Evolutionary conservation across 805 yeast species (phyloP).

Genomic region (Myxozyma sirexii): DNA sequence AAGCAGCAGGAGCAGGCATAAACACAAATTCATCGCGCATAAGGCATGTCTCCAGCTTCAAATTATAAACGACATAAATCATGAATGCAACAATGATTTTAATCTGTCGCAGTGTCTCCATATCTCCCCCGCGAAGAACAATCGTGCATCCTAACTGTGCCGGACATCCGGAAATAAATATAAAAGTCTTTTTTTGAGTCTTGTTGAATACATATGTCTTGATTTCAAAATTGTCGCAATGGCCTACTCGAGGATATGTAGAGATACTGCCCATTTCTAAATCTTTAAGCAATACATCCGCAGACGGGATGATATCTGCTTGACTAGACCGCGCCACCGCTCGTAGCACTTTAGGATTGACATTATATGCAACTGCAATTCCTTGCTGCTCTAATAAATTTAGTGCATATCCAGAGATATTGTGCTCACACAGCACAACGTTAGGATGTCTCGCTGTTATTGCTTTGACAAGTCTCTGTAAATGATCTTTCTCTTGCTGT

Average conservation of each 20-base stretch:
- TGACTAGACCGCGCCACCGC: constrained; percentile 76
- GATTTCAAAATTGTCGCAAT: constrained; percentile 72
- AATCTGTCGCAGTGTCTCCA: constrained; percentile 60
- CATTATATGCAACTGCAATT: constrained; percentile 76
- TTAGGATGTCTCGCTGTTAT: constrained; percentile 76
- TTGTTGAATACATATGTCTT: constrained; percentile 62
- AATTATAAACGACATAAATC: constrained; percentile 75
- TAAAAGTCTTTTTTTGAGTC: constrained; percentile 57
- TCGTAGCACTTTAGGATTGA: constrained; percentile 79
- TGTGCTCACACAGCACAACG: constrained; percentile 73
- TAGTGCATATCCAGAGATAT: constrained; percentile 81
- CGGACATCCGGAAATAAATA: constrained; percentile 79
- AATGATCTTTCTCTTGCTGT: constrained; percentile 84
- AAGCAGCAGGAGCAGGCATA: constrained; percentile 37
- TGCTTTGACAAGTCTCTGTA: constrained; percentile 77
- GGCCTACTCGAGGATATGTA: constrained; percentile 62
- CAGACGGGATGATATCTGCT: constrained; percentile 82
- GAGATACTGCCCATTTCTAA: constrained; percentile 5
- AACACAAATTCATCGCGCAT: constrained; percentile 69
- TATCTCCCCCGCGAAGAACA: constrained; percentile 78
- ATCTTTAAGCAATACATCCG: constrained; percentile 75
- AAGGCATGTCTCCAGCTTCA: constrained; percentile 75
- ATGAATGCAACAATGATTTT: constrained; percentile 81
- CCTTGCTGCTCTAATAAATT: constrained; percentile 70
- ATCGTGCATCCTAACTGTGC: constrained; percentile 78